Evolutionary conservation across 768 basidiomycete species (phyloP).

Genomic region (Psilocybe tampanensis): DNA sequence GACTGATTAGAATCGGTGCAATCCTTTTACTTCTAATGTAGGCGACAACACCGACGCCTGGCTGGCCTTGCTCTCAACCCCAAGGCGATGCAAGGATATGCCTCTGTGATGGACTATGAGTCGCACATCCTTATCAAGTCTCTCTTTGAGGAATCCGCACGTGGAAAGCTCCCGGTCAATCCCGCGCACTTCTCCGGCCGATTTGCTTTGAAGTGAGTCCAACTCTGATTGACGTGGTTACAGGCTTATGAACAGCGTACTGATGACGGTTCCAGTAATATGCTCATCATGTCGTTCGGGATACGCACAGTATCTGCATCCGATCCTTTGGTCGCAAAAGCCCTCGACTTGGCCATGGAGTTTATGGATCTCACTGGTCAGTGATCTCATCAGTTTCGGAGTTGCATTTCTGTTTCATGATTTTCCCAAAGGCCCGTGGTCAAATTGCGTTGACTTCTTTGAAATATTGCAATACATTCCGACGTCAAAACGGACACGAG

Average conservation of each 20-base stretch:
- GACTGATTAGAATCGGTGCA: background rate
- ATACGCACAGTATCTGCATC: slow-evolving; percentile 38
- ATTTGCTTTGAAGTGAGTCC: slow-evolving; percentile 19
- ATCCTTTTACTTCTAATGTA: background rate
- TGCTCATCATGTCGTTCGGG: slow-evolving; percentile 43
- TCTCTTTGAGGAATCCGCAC: slow-evolving; percentile 33
- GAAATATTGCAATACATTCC: slow-evolving; percentile 43
- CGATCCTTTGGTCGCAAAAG: slow-evolving; percentile 37
- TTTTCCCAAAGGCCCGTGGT: slow-evolving; percentile 42
- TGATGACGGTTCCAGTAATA: slow-evolving; percentile 33
- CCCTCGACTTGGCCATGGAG: slow-evolving; percentile 40
- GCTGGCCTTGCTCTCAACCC: slow-evolving; percentile 32
- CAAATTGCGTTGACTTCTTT: slow-evolving; percentile 48
- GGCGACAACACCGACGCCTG: slow-evolving; percentile 46
- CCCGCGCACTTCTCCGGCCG: slow-evolving; percentile 41
- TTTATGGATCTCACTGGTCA: slow-evolving; percentile 37
- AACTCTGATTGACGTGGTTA: background rate
- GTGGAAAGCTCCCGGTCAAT: slow-evolving; percentile 38
- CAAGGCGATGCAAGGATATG: slow-evolving; percentile 37
- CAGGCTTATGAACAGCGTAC: background rate
- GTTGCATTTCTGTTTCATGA: slow-evolving; percentile 8
- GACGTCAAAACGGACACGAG: slow-evolving; percentile 36
- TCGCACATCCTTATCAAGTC: slow-evolving; percentile 39
- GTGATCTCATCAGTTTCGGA: slow-evolving; percentile 1
- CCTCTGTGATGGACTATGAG: slow-evolving; percentile 38